Evolutionary conservation across 176 grass and related monocot genomes (phyloP).

Genomic region (Lolium rigidum): DNA sequence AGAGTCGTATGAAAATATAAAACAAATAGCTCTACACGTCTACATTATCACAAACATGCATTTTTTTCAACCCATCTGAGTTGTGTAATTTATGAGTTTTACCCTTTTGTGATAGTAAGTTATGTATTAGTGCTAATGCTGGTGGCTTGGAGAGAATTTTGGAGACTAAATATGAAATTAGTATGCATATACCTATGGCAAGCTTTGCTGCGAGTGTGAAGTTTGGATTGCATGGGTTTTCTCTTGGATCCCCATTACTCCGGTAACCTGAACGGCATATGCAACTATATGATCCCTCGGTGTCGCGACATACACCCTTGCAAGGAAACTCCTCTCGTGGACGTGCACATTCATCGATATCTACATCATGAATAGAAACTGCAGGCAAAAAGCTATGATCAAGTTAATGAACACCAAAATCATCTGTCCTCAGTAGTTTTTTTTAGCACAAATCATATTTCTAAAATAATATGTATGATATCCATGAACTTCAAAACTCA

Average conservation of each 20-base stretch:
- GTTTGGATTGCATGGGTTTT: neutral
- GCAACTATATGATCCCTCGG: neutral
- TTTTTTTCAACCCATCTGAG: too few relatives aligned
- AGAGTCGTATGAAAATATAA: too few relatives aligned
- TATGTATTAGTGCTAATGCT: neutral
- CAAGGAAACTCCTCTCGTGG: neutral
- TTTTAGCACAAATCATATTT: neutral
- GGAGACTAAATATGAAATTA: neutral
- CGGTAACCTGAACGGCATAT: neutral
- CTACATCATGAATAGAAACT: neutral
- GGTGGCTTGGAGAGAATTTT: neutral
- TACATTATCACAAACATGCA: too few relatives aligned
- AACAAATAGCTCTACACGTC: too few relatives aligned
- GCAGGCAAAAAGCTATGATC: neutral
- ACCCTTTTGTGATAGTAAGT: neutral
- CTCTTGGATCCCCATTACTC: neutral
- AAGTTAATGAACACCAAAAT: neutral
- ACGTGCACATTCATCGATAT: constrained; percentile 1
- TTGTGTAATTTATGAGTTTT: neutral
- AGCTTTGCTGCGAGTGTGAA: neutral
- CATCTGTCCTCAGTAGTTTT: neutral
- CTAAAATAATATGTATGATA: too few relatives aligned
- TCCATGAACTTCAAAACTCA: neutral
- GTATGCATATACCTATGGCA: neutral
- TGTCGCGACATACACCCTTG: neutral